A percentile compares a stretch with the other conserved stretches of the same genome.
phyloP scores from a whole-genome alignment of 805 yeast species.

The Kuraishia piskuri region DNA sequence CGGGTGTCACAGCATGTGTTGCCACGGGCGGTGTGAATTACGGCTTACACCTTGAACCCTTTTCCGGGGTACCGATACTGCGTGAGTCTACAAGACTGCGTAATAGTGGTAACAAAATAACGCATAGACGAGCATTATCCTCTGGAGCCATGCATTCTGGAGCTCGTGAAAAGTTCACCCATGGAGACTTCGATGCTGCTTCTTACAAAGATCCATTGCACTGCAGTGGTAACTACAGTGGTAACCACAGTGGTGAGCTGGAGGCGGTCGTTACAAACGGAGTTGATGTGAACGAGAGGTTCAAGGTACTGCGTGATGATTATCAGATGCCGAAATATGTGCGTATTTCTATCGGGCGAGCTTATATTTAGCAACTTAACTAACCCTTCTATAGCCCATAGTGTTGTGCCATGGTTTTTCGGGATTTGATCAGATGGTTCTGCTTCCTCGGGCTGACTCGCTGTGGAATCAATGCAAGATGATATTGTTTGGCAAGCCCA shows the following conservation, averaged over 20 bases:
- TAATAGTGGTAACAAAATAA: no score
- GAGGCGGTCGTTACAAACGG: no score
- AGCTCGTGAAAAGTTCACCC: neutral
- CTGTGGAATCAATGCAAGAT: conserved; percentile 7
- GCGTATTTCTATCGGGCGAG: neutral
- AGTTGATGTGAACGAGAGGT: conserved; percentile 14
- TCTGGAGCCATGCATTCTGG: neutral
- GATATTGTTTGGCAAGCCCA: conserved; percentile 7
- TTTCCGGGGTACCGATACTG: neutral
- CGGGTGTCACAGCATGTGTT: neutral
- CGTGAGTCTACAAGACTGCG: neutral
- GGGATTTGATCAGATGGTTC: conserved; percentile 59
- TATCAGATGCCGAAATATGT: conserved; percentile 49
- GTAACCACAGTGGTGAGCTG: no score
- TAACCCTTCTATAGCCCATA: conserved; percentile 39
- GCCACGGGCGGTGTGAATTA: neutral
- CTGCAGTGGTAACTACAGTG: no score
- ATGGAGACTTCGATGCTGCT: no score
- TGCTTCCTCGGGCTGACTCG: conserved; percentile 2
- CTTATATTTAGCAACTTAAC: neutral
- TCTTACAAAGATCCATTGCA: no score
- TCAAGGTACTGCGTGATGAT: conserved; percentile 21
- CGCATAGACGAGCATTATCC: neutral
- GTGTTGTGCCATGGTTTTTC: conserved; percentile 82
- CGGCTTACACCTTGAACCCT: neutral